Conservation (phyloP, 2,329 filamentous ascomycete genomes). For the Fusarium luffae region DNA sequence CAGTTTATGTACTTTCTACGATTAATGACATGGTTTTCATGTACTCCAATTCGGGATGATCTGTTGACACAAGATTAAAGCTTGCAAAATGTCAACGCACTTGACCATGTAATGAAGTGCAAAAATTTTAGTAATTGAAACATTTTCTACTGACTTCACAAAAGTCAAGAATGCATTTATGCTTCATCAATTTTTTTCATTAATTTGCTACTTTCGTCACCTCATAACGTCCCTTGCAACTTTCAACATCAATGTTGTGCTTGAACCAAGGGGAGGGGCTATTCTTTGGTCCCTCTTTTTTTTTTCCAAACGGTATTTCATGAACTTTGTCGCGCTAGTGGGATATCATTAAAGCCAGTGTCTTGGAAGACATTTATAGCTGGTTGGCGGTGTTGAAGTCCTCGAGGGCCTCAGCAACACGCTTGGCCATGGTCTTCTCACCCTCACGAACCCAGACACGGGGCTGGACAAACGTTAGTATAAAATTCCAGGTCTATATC, state of each 20-base stretch:
- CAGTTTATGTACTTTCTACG: constrained; percentile 31
- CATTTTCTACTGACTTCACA: neutral
- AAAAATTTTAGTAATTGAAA: neutral
- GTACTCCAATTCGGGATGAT: neutral
- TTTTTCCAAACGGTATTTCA: constrained; percentile 33
- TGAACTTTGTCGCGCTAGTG: constrained; percentile 26
- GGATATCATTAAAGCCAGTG: constrained; percentile 33
- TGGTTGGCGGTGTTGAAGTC: constrained; percentile 79
- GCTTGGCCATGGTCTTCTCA: constrained; percentile 93
- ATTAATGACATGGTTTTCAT: constrained; percentile 36
- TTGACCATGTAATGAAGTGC: neutral
- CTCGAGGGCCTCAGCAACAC: constrained; percentile 82
- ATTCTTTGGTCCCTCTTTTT: constrained; percentile 17
- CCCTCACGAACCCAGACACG: constrained; percentile 96
- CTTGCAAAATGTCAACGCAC: neutral
- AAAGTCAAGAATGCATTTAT: neutral
- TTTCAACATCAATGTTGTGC: constrained; percentile 28
- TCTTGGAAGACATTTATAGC: constrained; percentile 46
- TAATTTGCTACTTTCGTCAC: constrained; percentile 44
- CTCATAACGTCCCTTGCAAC: constrained; percentile 33
- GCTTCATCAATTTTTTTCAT: constrained; percentile 40
- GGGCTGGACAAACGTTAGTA: constrained; percentile 62
- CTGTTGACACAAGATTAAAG: neutral
- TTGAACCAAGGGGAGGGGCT: constrained; percentile 22
- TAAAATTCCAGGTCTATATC: neutral